Conservation (phyloP, 2,329 filamentous ascomycete genomes). For the Didymella glomerata region DNA sequence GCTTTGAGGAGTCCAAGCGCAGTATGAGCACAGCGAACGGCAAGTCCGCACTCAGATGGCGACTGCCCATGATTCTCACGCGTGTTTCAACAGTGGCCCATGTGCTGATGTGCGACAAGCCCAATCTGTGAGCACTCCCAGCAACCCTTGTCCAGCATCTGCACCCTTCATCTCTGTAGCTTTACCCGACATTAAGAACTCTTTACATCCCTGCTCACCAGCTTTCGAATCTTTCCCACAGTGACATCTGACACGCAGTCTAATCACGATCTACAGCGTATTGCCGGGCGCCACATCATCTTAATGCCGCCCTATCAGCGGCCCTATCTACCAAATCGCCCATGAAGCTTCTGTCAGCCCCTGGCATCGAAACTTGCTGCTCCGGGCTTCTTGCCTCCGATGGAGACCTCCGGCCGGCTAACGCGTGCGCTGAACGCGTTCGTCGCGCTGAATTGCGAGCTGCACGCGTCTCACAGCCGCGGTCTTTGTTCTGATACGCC, state of each 20-base stretch:
- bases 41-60: neutral
- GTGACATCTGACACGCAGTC: conserved; percentile 17
- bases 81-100: neutral
- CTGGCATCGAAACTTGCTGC: neutral
- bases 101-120: neutral
- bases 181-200: conserved; percentile 6
- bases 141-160: conserved; percentile 8
- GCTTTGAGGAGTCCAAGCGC: neutral
- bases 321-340: neutral
- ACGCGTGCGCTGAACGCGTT: conserved; percentile 7
- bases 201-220: neutral
- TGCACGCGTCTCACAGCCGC: conserved; percentile 15
- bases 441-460: neutral
- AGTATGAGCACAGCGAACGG: neutral
- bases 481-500: conserved; percentile 11
- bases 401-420: neutral
- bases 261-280: conserved; percentile 23
- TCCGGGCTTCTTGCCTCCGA: neutral
- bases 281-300: conserved; percentile 23
- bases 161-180: conserved; percentile 3
- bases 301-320: conserved; percentile 19
- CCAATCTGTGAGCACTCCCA: neutral
- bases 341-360: conserved; percentile 1
- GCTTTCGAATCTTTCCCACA: neutral
- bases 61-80: neutral